These are phyloP conservation scores for Cercophora scortea DNA, from an alignment of 495 filamentous ascomycete species.

Conservation along the genomic window DNA sequence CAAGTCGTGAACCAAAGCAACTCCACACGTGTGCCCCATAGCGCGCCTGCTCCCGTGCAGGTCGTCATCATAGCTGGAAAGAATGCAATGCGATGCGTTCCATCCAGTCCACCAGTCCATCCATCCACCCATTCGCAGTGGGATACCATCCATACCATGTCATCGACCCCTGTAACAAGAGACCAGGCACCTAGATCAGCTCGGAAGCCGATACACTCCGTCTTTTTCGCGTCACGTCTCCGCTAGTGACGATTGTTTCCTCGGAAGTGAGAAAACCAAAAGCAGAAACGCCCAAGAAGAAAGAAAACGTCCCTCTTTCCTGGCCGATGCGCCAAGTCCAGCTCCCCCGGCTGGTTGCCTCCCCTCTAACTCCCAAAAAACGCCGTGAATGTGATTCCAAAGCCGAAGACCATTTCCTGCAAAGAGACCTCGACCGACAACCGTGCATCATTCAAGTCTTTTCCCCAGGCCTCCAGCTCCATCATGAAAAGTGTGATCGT, in stretches of 20 bases:
- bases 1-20: neutral
- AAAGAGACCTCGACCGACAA: neutral
- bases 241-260: neutral
- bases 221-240: neutral
- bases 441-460: constrained; percentile 1
- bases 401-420: neutral
- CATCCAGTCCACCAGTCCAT: neutral
- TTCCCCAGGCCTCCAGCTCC: neutral
- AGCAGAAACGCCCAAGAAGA: neutral
- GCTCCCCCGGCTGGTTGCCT: neutral
- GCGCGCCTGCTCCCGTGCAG: neutral
- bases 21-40: neutral
- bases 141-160: neutral
- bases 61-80: neutral
- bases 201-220: neutral
- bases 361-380: neutral
- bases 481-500: neutral
- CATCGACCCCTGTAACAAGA: neutral
- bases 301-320: neutral
- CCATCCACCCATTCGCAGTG: neutral
- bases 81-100: neutral
- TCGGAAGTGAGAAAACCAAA: neutral
- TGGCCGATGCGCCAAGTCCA: neutral
- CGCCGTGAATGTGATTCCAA: constrained; percentile 8
- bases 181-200: neutral